Evolutionary conservation across 108 stramenopile genomes (phyloP).

Genomic region (Schizochytrium sp.): DNA sequence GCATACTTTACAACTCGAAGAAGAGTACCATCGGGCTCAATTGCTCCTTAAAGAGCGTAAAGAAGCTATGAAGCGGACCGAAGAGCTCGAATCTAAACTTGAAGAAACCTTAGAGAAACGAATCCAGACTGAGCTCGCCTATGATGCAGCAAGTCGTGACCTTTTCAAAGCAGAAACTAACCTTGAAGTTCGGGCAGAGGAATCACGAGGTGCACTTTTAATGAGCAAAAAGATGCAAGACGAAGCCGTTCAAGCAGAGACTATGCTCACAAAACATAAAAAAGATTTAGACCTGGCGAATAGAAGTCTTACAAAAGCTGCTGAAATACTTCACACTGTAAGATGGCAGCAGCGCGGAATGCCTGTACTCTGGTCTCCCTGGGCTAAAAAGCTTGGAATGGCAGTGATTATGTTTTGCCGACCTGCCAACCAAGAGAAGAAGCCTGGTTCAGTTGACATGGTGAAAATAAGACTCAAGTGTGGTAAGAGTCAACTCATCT

Average conservation of each 20-base stretch:
- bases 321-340: neutral
- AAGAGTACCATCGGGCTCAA: conserved; percentile 6
- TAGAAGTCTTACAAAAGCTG: neutral
- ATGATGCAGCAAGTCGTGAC: conserved; percentile 5
- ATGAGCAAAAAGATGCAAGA: neutral
- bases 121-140: conserved; percentile 5
- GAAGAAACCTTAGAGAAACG: conserved; percentile 23
- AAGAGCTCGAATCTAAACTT: neutral
- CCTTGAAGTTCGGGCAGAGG: neutral
- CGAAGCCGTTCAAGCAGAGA: neutral
- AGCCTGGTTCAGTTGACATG: neutral
- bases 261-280: neutral
- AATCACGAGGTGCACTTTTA: neutral
- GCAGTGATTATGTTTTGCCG: conserved; percentile 7
- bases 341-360: conserved; percentile 29
- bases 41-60: neutral
- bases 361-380: neutral
- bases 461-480: conserved; percentile 34
- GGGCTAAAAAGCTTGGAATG: neutral
- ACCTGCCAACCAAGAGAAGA: conserved; percentile 21
- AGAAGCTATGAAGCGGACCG: neutral
- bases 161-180: neutral
- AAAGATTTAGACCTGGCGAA: neutral
- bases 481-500: neutral
- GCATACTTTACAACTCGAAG: neutral